Evolutionary conservation across 2,329 filamentous ascomycete genomes (phyloP).

Genomic region (Aaosphaeria arxii): DNA sequence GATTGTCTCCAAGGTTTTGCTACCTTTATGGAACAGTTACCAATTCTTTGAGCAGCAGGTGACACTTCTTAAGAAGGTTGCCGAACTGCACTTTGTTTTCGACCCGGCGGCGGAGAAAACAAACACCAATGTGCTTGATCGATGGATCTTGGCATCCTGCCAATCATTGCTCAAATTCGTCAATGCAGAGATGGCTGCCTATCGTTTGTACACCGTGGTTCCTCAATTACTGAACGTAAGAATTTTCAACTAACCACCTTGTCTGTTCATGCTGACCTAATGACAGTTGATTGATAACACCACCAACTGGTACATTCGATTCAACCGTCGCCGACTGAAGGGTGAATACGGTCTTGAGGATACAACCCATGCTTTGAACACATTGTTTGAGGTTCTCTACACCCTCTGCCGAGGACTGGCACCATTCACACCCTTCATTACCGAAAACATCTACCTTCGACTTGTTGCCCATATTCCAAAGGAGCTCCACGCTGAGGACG

Average conservation of each 20-base stretch:
- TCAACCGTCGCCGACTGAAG: conserved; percentile 89
- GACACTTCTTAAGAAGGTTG: conserved; percentile 79
- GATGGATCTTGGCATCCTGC: conserved; percentile 90
- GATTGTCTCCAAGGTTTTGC: conserved; percentile 84
- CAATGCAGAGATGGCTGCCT: conserved; percentile 83
- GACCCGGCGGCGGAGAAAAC: conserved; percentile 70
- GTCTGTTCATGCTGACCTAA: background rate
- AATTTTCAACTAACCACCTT: background rate
- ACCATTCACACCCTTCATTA: conserved; percentile 93
- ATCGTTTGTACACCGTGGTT: conserved; percentile 78
- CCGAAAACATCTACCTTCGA: conserved; percentile 87
- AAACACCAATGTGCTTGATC: conserved; percentile 91
- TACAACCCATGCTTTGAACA: conserved; percentile 86
- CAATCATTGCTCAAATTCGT: conserved; percentile 90
- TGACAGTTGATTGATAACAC: conserved; percentile 77
- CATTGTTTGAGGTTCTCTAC: conserved; percentile 88
- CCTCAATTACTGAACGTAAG: conserved; percentile 66
- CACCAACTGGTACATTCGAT: conserved; percentile 98
- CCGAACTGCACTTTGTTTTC: conserved; percentile 73
- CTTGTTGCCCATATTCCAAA: conserved; percentile 79
- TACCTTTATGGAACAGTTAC: conserved; percentile 94
- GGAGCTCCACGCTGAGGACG: conserved; percentile 65
- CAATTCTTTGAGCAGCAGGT: conserved; percentile 95
- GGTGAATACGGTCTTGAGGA: conserved; percentile 83
- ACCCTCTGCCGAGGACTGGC: conserved; percentile 85